phyloP scores from a whole-genome alignment of 2,329 filamentous ascomycete genomes.

The Aspergillus thermomutatus region DNA sequence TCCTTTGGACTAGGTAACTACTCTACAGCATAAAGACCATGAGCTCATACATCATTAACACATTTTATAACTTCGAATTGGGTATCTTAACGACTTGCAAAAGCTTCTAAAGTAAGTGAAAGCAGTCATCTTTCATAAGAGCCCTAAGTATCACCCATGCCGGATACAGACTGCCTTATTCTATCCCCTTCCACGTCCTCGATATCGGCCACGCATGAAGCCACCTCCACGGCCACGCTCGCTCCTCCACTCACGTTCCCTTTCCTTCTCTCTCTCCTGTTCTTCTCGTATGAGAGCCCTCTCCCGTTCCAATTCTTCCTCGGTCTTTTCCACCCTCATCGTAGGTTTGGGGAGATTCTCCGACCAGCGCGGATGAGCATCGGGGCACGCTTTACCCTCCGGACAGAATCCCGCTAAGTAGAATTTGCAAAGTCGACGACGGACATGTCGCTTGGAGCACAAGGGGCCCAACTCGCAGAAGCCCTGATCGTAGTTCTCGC shows the following conservation, averaged over 20 bases:
- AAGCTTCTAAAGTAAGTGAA: not conserved
- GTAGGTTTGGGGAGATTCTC: slow-evolving; percentile 61
- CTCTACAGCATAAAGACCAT: not conserved
- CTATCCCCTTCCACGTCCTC: slow-evolving; percentile 47
- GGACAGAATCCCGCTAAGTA: slow-evolving; percentile 96
- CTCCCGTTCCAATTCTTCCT: slow-evolving; percentile 64
- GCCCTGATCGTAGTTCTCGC: slow-evolving; percentile 88
- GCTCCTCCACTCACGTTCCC: slow-evolving; percentile 52
- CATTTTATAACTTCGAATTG: not conserved
- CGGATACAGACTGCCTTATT: not conserved
- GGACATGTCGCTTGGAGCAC: slow-evolving; percentile 86
- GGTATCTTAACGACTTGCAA: not conserved
- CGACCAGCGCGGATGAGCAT: slow-evolving; percentile 76
- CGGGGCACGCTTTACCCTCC: slow-evolving; percentile 70
- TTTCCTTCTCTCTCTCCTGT: slow-evolving; percentile 54
- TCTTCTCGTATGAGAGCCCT: slow-evolving; percentile 56
- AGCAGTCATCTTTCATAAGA: not conserved
- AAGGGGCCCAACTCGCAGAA: slow-evolving; percentile 88
- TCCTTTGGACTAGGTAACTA: no score
- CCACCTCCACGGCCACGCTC: slow-evolving; percentile 50
- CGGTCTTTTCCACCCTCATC: slow-evolving; percentile 66
- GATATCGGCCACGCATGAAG: slow-evolving; percentile 41
- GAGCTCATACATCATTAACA: not conserved
- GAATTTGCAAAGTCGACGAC: slow-evolving; percentile 74
- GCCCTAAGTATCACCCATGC: not conserved